Conservation (phyloP, 805 yeast genomes). For the Cephaloascus fragrans region DNA sequence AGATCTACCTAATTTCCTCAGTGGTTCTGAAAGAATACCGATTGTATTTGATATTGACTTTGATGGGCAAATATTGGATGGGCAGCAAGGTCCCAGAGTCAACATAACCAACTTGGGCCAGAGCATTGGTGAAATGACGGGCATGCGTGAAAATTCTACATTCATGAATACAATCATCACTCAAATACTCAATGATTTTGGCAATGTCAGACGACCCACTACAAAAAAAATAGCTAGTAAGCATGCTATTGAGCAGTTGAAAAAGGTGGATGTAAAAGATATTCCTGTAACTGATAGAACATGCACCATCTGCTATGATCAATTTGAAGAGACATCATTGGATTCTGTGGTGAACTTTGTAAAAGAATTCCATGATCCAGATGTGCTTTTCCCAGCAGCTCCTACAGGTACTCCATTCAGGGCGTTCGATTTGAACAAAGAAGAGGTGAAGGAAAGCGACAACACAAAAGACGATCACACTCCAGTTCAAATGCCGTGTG, state of each 20-base stretch:
- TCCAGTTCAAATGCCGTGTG: constrained; percentile 31
- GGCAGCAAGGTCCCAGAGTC: neutral
- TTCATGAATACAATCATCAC: too few species aligned
- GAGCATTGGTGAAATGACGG: too few species aligned
- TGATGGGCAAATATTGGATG: neutral
- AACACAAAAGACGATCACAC: constrained; percentile 12
- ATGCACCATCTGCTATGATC: constrained; percentile 8
- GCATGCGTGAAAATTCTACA: too few species aligned
- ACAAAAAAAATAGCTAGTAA: constrained; percentile 7
- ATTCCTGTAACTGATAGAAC: constrained; percentile 4
- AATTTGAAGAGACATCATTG: constrained; percentile 1
- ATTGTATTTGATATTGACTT: neutral
- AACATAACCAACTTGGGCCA: too few species aligned
- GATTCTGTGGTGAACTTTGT: neutral
- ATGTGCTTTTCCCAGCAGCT: constrained; percentile 21
- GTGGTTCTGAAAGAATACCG: too few species aligned
- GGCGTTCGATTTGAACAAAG: constrained; percentile 15
- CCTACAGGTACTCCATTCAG: constrained; percentile 12
- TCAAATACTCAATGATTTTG: too few species aligned
- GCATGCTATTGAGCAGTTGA: constrained; percentile 5
- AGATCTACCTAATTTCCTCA: too few species aligned
- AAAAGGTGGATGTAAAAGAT: constrained; percentile 1
- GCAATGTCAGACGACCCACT: too few species aligned
- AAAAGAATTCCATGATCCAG: constrained; percentile 18
- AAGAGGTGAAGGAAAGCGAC: constrained; percentile 7